A percentile compares a stretch with the other conserved stretches of the same genome.
Conservation (phyloP, 345 rosid species). For the Salix brachista region DNA sequence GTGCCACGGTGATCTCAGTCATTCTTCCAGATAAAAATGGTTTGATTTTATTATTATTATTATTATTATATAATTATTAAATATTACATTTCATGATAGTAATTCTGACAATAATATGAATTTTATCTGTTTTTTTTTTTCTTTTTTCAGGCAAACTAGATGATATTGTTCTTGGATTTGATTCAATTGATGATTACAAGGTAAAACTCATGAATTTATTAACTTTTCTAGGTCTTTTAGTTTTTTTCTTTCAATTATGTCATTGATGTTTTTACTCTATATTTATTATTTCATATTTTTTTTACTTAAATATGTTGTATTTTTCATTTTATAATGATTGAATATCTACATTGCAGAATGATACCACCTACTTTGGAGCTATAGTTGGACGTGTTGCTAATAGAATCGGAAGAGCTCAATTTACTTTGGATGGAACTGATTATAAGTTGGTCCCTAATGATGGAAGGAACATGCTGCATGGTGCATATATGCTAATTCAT, state of each 20-base stretch:
- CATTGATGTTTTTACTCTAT: not conserved
- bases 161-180: slow-evolving; percentile 57
- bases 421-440: slow-evolving; percentile 10
- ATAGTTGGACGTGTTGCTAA: slow-evolving; percentile 34
- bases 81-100: too few species aligned
- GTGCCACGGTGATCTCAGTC: slow-evolving; percentile 57
- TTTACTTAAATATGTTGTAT: too few species aligned
- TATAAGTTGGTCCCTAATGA: slow-evolving; percentile 25
- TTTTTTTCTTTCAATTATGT: not conserved
- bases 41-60: not conserved
- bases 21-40: slow-evolving; percentile 57
- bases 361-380: slow-evolving; percentile 26
- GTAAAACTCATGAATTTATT: slow-evolving; percentile 12
- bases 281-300: too few species aligned
- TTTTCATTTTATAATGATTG: not conserved
- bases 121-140: not conserved
- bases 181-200: slow-evolving; percentile 39
- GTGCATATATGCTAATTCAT: not conserved
- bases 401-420: slow-evolving; percentile 22
- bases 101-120: too few species aligned
- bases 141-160: slow-evolving; percentile 39
- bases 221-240: not conserved
- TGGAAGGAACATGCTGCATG: slow-evolving; percentile 19
- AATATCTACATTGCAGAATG: slow-evolving; percentile 10
- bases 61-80: too few species aligned